Evolutionary conservation across 2,329 filamentous ascomycete genomes (phyloP), one percentile per base, ranked within the genome.

Genomic region (Stagonosporopsis chrysanthemi): DNA sequence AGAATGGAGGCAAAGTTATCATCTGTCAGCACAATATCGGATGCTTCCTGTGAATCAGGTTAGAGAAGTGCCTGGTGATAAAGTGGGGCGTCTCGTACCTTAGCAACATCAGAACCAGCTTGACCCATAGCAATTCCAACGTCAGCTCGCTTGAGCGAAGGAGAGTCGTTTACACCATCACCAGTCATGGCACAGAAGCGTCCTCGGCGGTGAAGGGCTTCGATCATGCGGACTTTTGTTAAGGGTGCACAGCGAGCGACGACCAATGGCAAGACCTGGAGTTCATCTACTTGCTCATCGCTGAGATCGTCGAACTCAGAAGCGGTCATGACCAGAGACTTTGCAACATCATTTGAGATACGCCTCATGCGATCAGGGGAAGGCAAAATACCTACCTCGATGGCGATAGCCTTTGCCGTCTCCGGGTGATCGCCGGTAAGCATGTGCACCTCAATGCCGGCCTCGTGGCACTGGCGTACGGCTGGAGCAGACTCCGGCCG

Each of bases 211-310:
- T 93, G 90, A 15, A 96, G 84, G 6, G 92, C 91, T 65, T 93
- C 90, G 48, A 96, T 93, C 91, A 96, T 96, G 57, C 91, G 88
- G 4, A 92, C 91, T 78, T 96, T 96, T 36, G 92, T 96, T 57
- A 90, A 86, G 0, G 92, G 92, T 1, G 90, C 90, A 72, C 91
- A 96, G 35, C 92, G 88, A 35, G 92, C 91, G 58, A 96, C 88
- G 8, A 96, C 92, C 0, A 94, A 81, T 2, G 91, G 91, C 2
- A 96, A 80, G 38, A 91, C 86, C 4, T 89, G 87, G 15, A 96
- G 80, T 0, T 82, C 81, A 63, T 91, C 91, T 52, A 96, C 90
- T 73, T 95, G 85, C 0, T 82, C 85, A 43, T 95, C 89, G 0
- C 84, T 85, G 62, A 96, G 82, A 60, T 86, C 87, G 73, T 96